phyloP scores from a whole-genome alignment of 2,329 filamentous ascomycete genomes.

The Hypoxylon sp. region DNA sequence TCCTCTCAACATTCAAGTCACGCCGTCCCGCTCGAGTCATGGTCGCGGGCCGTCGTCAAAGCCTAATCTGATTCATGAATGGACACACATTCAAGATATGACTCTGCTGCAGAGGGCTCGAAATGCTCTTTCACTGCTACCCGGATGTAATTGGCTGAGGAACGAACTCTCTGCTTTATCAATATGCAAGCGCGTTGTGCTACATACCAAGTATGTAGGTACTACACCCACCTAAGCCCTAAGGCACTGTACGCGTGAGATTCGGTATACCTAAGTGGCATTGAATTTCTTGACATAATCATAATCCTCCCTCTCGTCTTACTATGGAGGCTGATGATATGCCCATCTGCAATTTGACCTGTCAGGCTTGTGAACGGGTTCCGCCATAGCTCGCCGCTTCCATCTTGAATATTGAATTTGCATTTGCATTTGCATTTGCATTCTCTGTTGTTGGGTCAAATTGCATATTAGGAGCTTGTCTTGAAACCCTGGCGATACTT shows the following conservation, averaged over 20 bases:
- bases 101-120: constrained; percentile 22
- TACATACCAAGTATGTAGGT: too few species aligned
- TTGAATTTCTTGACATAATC: constrained; percentile 7
- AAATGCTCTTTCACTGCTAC: constrained; percentile 4
- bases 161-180: constrained; percentile 15
- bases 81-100: constrained; percentile 16
- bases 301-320: constrained; percentile 12
- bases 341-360: constrained; percentile 13
- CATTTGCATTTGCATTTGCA: neutral
- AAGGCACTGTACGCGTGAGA: constrained; percentile 27
- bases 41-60: constrained; percentile 2
- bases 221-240: too few species aligned
- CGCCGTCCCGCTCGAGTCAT: neutral
- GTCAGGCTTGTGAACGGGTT: too few species aligned
- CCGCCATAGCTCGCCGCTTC: neutral
- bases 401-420: neutral
- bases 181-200: neutral
- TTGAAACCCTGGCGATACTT: constrained; percentile 21
- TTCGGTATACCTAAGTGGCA: constrained; percentile 31
- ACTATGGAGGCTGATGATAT: constrained; percentile 18
- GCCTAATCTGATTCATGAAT: constrained; percentile 14
- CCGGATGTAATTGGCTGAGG: constrained; percentile 14
- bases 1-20: constrained; percentile 17
- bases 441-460: neutral
- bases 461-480: neutral